A percentile compares a stretch with the other conserved stretches of the same genome.
Conservation (phyloP, 208 protist species). For the Tritrichomonas foetus region DNA sequence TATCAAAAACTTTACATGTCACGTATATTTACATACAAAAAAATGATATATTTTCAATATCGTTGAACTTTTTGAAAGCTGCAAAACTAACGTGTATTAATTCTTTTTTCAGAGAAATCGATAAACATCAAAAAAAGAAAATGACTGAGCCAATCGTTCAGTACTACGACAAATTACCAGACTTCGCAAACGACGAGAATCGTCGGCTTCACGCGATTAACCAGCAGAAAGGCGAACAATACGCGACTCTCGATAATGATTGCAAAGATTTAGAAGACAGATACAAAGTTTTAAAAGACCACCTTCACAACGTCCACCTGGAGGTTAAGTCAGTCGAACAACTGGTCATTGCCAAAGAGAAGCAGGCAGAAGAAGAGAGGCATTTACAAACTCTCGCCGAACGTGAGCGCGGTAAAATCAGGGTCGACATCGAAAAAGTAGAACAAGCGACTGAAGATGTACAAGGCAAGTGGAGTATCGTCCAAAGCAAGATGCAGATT, state of each 20-base stretch:
- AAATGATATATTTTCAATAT: too few species aligned
- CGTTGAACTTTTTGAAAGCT: too few species aligned
- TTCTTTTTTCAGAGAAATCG: too few species aligned
- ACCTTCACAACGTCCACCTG: neutral
- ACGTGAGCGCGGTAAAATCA: neutral
- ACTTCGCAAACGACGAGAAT: slow-evolving; percentile 15
- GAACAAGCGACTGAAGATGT: neutral
- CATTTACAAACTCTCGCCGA: neutral
- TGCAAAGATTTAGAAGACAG: slow-evolving; percentile 14
- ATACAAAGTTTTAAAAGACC: neutral
- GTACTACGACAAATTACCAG: neutral
- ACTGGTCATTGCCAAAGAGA: neutral
- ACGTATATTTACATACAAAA: too few species aligned
- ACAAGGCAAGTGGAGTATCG: neutral
- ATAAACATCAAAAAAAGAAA: too few species aligned
- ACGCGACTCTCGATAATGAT: neutral
- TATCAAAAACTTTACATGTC: too few species aligned
- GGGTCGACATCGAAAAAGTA: neutral
- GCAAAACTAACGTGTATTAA: too few species aligned
- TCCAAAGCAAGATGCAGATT: neutral
- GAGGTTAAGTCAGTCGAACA: neutral
- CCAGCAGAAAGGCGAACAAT: neutral
- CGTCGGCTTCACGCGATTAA: neutral
- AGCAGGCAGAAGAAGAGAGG: neutral
- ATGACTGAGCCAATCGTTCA: too few species aligned